Base-by-base conservation (phyloP, 768 basidiomycete species). In the Tremella mesenterica region DNA sequence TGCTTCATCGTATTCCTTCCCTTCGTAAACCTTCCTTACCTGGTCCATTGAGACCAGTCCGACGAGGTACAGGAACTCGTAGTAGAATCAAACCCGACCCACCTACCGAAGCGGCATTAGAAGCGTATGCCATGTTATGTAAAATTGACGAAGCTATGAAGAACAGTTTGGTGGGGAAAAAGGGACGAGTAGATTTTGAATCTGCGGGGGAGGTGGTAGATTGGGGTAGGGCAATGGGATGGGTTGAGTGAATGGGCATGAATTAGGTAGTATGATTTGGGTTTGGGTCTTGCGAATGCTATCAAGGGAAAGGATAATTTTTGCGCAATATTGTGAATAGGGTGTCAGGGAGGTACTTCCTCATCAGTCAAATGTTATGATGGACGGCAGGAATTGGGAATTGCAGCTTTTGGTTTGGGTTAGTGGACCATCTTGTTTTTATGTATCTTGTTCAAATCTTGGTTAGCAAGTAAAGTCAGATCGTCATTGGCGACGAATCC, bases 1-100 rank as follows among this genome's bases (percentile, higher is more conserved):
- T 92, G 23, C 74, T 92, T 2, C 75, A 80, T 23, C 44, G 41
- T 20, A 55, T 49, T n/a, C 6, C 29, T 7, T 43, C 54, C 12
- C 54, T 54, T 16, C 41, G 47, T n/a, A 28, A 36, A 26, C 56
- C 54, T 1, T 20, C 25, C 29, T 16, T 36, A 4, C 14, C 46
- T 10, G 6, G 41, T 8, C 9, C 49, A 6, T 2, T 18, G 31
- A 29, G 44, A 2, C 55, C 38, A 39, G 33, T 41, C 21, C 45
- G 41, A 13, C n/a, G 44, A 20, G 31, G 34, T 43, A 45, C 58
- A 31, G n/a, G 48, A 23, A 21, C 45, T 29, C 18, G 44, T 44
- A n/a, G 47, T 33, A 41, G 30, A 7, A 3, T 44, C 29, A 16
- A 56, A 26, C 14, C 44, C 46, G 23, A 50, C n/a, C 25, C 26